phyloP scores from a whole-genome alignment of 2,329 filamentous ascomycete species.

The Ophiosphaerella herpotricha region DNA sequence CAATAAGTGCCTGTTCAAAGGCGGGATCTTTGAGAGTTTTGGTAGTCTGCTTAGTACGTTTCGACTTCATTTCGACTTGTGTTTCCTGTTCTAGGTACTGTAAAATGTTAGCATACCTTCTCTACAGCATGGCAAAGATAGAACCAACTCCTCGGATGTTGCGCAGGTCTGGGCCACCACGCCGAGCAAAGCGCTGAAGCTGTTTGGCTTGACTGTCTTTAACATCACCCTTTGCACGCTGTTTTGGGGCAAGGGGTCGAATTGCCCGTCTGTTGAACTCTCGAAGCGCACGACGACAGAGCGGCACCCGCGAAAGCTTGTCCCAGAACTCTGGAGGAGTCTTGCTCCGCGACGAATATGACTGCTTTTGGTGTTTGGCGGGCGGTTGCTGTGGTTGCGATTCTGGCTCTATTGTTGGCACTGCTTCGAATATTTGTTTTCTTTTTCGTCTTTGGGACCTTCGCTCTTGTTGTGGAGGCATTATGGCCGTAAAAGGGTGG shows the following conservation, averaged over 20 bases:
- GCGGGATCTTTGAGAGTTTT: neutral
- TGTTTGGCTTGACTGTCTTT: conserved; percentile 7
- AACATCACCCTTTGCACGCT: conserved; percentile 2
- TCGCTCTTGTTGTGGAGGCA: conserved; percentile 6
- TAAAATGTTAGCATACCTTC: conserved; percentile 6
- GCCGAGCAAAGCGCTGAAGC: conserved; percentile 16
- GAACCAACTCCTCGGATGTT: conserved; percentile 8
- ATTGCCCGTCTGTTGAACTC: conserved; percentile 14
- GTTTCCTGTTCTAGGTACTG: conserved; percentile 11
- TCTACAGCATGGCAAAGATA: neutral
- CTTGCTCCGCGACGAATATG: conserved; percentile 3
- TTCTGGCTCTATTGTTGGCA: conserved; percentile 8
- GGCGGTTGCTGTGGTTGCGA: conserved; percentile 6
- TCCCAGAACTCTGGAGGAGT: conserved; percentile 15
- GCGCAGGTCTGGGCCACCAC: conserved; percentile 12
- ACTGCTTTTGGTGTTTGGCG: conserved; percentile 11
- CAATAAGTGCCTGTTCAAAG: too few relatives aligned
- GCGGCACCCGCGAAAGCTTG: conserved; percentile 15
- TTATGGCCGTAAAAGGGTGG: conserved; percentile 6
- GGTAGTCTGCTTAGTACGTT: neutral
- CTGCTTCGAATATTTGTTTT: conserved; percentile 9
- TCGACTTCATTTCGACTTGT: conserved; percentile 10
- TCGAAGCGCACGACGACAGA: conserved; percentile 15
- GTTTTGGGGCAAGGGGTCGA: conserved; percentile 9
- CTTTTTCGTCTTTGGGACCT: conserved; percentile 14